These are phyloP conservation scores for Penicillium verrucosum DNA, from an alignment of 2,329 filamentous ascomycete genomes.

Conservation along the genomic window DNA sequence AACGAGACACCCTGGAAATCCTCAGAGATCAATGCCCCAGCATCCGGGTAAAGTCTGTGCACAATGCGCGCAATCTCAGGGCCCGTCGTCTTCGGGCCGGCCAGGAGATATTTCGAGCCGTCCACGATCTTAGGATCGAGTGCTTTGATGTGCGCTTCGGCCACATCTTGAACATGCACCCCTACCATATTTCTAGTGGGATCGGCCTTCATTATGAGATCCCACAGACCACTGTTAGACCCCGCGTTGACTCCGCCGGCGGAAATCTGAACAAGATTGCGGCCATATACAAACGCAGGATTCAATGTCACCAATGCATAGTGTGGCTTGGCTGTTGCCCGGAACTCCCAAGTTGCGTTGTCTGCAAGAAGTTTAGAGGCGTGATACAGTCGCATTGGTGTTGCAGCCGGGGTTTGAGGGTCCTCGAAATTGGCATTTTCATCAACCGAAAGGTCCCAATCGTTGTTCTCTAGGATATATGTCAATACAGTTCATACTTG, in stretches of 20 bases:
- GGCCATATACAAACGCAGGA: constrained; percentile 23
- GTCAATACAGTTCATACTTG: background rate
- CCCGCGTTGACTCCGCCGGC: constrained; percentile 8
- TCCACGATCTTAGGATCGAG: constrained; percentile 17
- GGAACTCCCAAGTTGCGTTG: constrained; percentile 21
- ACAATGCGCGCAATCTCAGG: constrained; percentile 19
- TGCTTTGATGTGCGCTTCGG: constrained; percentile 25
- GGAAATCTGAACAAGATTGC: constrained; percentile 20
- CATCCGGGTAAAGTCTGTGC: constrained; percentile 12
- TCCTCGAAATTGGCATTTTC: constrained; percentile 13
- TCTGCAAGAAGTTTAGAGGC: constrained; percentile 28
- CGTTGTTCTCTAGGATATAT: constrained; percentile 18
- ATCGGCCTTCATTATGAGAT: constrained; percentile 13
- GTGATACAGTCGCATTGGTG: constrained; percentile 20
- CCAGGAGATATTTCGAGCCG: constrained; percentile 22
- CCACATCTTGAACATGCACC: constrained; percentile 28
- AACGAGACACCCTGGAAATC: background rate
- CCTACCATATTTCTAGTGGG: background rate
- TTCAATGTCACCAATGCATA: constrained; percentile 24
- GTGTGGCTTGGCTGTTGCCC: constrained; percentile 12
- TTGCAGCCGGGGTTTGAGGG: constrained; percentile 5
- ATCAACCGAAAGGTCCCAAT: constrained; percentile 21
- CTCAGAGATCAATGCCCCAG: constrained; percentile 11
- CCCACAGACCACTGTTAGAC: constrained; percentile 18
- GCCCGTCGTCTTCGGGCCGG: constrained; percentile 6